These are phyloP conservation scores for Didymella segeticola DNA, from an alignment of 2,329 filamentous ascomycete genomes.

Conservation along the genomic window DNA sequence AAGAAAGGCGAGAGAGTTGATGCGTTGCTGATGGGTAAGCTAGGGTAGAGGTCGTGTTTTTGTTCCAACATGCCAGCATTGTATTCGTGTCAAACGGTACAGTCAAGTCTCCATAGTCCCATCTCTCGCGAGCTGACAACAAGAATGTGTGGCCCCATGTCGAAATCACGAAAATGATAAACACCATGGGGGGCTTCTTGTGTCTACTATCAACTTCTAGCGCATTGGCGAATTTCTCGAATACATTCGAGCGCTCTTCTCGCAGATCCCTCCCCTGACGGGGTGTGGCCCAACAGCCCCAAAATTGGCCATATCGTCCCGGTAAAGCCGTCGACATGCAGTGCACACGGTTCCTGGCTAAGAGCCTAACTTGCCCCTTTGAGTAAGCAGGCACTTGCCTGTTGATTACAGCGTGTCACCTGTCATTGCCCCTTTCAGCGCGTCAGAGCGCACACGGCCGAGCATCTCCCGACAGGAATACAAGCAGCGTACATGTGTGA, in stretches of 20 bases:
- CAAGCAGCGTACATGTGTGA: slow-evolving; percentile 11
- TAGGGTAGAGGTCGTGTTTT: slow-evolving; percentile 14
- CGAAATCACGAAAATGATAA: too few relatives aligned
- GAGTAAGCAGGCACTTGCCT: slow-evolving; percentile 25
- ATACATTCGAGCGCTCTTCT: neutral
- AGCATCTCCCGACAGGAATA: slow-evolving; percentile 4
- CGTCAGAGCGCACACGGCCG: neutral
- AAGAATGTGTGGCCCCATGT: too few relatives aligned
- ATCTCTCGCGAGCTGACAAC: too few relatives aligned
- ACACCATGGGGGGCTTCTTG: too few relatives aligned
- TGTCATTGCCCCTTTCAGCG: slow-evolving; percentile 23
- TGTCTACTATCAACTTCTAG: neutral
- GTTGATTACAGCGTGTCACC: slow-evolving; percentile 27
- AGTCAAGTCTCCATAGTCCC: too few relatives aligned
- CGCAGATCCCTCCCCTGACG: neutral
- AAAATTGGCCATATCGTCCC: neutral
- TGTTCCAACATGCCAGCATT: too few relatives aligned
- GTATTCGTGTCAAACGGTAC: too few relatives aligned
- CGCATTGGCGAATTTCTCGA: neutral
- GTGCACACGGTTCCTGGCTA: neutral
- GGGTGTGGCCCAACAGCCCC: neutral
- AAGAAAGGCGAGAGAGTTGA: slow-evolving; percentile 74
- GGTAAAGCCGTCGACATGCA: neutral
- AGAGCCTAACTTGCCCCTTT: slow-evolving; percentile 24
- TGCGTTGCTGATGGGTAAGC: slow-evolving; percentile 74